Base-by-base conservation (phyloP, 2,329 filamentous ascomycete genomes). In the Botrytis fabae region DNA sequence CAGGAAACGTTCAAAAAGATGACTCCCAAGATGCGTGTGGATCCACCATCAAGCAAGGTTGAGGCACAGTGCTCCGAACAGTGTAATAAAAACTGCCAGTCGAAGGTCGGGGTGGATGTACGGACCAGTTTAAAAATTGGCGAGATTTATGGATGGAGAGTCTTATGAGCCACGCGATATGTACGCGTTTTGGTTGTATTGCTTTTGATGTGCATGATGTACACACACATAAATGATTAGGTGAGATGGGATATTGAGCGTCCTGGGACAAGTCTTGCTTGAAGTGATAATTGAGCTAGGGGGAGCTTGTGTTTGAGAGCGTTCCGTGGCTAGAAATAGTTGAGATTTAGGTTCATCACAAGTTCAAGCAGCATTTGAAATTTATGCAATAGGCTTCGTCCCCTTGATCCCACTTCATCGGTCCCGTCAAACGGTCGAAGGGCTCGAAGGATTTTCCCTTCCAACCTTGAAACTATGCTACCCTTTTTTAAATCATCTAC, bases 371-470 rank as follows among this genome's bases (percentile, higher is more conserved):
- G 2, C 48, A 38, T 14, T 2, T 38, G 38, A 65, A 35, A 35
- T 66, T 66, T n/a, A 66, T 66, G 44, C 63, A 66, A 66, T n/a
- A 35, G 22, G 42, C 22, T 51, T 38, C 4, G 32, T 51, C n/a
- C 28, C 63, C 62, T 46, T 14, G 40, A 44, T 32, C 32, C 42
- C 62, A 42, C 16, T 64, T 46, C 42, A 35, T 64, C 32, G 32
- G 44, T 38, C 32, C 44, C 63, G 32, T 51, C 44, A 66, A 66
- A 66, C 44, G 44, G 62, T 66, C 20, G 63, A 51, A 20, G 44
- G 44, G 35, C n/a, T 57, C n/a, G 51, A 57, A 57, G 51, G n/a
- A 57, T 57, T 28, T 66, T 35, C 62, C 44, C 12, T n/a, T 51
- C 14, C 32, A 18, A 10, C 28, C 22, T n/a, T 66, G 44, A 66